Percentiles rank a stretch among this genome's conserved stretches.
Evolutionary conservation across 257 asterid genomes (phyloP).

Genomic region (Solanum pennellii): DNA sequence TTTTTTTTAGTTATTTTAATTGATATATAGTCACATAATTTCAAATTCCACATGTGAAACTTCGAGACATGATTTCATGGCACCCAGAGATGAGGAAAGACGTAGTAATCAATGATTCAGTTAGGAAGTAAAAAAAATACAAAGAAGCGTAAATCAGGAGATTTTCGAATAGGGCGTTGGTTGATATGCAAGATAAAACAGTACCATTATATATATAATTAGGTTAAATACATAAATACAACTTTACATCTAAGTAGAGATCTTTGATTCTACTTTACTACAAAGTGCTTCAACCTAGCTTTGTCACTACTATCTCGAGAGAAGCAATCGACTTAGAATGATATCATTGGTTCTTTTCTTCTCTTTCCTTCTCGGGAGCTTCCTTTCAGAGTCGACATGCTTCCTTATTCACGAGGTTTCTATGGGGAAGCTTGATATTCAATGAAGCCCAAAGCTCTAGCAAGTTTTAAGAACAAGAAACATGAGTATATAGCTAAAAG

Average conservation of each 20-base stretch:
- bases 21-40: not conserved
- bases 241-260: not conserved
- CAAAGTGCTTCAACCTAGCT: not conserved
- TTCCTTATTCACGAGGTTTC: too few species aligned
- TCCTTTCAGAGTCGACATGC: too few species aligned
- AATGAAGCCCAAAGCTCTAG: slow-evolving; percentile 1
- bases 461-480: not conserved
- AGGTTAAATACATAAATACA: not conserved
- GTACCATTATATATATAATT: not conserved
- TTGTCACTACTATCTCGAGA: too few species aligned
- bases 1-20: not conserved
- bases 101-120: not conserved
- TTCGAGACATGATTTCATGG: not conserved
- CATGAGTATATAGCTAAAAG: slow-evolving; percentile 49
- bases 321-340: too few species aligned
- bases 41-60: not conserved
- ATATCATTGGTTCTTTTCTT: too few species aligned
- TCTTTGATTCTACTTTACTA: not conserved
- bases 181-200: not conserved
- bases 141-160: not conserved
- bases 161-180: not conserved
- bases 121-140: not conserved
- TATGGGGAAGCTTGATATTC: not conserved
- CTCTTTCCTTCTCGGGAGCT: too few species aligned
- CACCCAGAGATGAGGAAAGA: not conserved